Evolutionary conservation across 495 filamentous ascomycete genomes (phyloP), one percentile per base, ranked within the genome.

Genomic region (Lasiosphaeris hirsuta): DNA sequence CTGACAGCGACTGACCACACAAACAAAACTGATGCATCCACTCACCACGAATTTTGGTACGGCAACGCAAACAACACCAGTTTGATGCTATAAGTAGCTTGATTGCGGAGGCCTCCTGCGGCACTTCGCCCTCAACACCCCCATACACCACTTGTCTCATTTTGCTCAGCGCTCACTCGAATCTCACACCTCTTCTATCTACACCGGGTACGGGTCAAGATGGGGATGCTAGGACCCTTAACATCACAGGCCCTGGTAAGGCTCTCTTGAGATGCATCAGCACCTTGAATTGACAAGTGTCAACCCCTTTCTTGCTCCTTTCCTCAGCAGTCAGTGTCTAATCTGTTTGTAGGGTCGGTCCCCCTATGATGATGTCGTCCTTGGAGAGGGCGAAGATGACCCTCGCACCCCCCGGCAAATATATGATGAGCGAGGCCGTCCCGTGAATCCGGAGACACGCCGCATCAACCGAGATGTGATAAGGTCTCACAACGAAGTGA

Each of bases 341-440:
- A n/a, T 3, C 14, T 14, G n/a, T 30, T 13, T 49, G 13, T 51
- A 87, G 87, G 88, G 87, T 55, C 81, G 88, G 11, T 89, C 86
- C 8, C 86, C 86, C 47, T 90, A 89, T 56, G 86, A 90, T 62
- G 76, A 82, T 49, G 82, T 85, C 11, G 77, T 84, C 51, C 54
- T 63, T 40, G 68, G 68, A 68, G 69, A 65, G 64, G 69, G 75
- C 0, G 62, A 78, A 58, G 69, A 68, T 23, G 78, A 83, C 57
- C 65, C 63, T 38, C 81, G 78, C 60, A 76, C 66, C 33, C 74
- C 65, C 5, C 54, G 71, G 33, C 87, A 90, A 71, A 73, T 82
- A 43, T 90, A 88, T 68, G 87, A 90, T 69, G 78, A 80, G n/a
- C 78, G 82, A 52, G 88, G 87, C 11, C 83, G 86, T 51, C 84